Evolutionary conservation across 1,139 yeast species (phyloP).

Genomic region (Geotrichum europaeum): DNA sequence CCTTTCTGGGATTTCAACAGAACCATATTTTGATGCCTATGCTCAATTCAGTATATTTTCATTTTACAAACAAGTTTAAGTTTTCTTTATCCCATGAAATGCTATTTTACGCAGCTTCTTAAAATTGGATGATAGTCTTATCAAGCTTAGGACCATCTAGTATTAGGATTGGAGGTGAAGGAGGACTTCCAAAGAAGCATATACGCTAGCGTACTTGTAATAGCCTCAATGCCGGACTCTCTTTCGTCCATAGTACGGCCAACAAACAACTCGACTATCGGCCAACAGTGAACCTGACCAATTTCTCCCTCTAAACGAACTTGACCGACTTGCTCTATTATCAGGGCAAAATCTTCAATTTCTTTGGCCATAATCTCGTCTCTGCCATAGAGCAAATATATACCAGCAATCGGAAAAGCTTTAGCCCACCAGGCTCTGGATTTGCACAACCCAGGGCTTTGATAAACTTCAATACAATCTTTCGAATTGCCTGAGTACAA

Average conservation of each 20-base stretch:
- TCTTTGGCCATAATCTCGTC: slow-evolving; percentile 38
- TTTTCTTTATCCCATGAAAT: neutral
- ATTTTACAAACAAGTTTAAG: neutral
- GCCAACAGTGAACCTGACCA: slow-evolving; percentile 35
- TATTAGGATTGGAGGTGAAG: slow-evolving; percentile 14
- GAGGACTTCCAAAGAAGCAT: slow-evolving; percentile 31
- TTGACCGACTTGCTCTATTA: slow-evolving; percentile 20
- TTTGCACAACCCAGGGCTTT: slow-evolving; percentile 36
- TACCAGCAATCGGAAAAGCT: slow-evolving; percentile 38
- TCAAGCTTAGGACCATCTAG: neutral
- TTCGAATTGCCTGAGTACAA: slow-evolving; percentile 13
- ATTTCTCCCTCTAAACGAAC: slow-evolving; percentile 25
- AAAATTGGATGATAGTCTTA: neutral
- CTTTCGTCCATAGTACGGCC: slow-evolving; percentile 29
- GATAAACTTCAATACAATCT: slow-evolving; percentile 27
- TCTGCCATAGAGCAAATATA: slow-evolving; percentile 38
- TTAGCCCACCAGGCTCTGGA: slow-evolving; percentile 38
- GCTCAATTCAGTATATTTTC: neutral
- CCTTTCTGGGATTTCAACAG: slow-evolving; percentile 16
- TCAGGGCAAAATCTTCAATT: slow-evolving; percentile 32
- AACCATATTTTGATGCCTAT: neutral
- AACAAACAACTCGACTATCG: slow-evolving; percentile 26
- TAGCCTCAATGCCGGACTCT: slow-evolving; percentile 27
- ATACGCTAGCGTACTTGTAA: slow-evolving; percentile 28
- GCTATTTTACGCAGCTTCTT: neutral